phyloP scores from a whole-genome alignment of 345 rosid genomes.

The Salix arbutifolia region DNA sequence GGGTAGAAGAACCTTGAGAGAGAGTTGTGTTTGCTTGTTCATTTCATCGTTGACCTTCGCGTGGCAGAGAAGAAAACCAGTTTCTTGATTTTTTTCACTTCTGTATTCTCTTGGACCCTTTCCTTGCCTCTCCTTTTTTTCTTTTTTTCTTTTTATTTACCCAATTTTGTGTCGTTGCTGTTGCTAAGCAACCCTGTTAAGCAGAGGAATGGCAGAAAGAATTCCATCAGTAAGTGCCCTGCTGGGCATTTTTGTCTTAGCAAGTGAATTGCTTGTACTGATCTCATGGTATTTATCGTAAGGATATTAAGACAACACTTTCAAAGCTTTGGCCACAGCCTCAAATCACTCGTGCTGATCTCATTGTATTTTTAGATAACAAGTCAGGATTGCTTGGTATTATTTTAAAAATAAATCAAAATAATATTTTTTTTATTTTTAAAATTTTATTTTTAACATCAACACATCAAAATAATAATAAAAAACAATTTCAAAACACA shows the following conservation, averaged over 20 bases:
- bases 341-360: not conserved
- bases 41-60: not conserved
- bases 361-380: not conserved
- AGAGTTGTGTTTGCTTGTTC: not conserved
- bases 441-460: too few relatives aligned
- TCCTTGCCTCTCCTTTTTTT: too few relatives aligned
- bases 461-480: too few relatives aligned
- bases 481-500: too few relatives aligned
- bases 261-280: too few relatives aligned
- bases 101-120: not conserved
- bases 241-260: not conserved
- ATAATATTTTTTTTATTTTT: too few relatives aligned
- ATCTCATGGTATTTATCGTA: too few relatives aligned
- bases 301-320: too few relatives aligned
- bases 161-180: not conserved
- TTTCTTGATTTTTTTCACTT: not conserved
- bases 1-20: slow-evolving; percentile 21
- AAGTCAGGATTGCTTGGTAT: not conserved
- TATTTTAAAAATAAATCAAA: too few relatives aligned
- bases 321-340: not conserved
- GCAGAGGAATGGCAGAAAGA: not conserved
- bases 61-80: not conserved
- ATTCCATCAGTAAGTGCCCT: not conserved
- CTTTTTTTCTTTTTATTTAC: not conserved
- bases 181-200: not conserved